Conservation (phyloP, 441 rosid genomes). For the Adansonia rubrostipa region DNA sequence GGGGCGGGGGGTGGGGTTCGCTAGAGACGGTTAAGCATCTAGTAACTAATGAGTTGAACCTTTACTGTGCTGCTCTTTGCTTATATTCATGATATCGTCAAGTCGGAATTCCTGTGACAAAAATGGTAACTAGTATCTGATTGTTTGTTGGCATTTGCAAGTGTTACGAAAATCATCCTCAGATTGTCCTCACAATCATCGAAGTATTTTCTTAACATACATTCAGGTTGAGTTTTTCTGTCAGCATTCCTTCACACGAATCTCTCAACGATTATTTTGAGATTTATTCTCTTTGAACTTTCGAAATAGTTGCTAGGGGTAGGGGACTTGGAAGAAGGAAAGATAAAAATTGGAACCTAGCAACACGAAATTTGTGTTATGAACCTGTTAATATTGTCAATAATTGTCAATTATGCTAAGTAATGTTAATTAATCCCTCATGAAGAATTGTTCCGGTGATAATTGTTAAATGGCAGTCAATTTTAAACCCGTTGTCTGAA, state of each 20-base stretch:
- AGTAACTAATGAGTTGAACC: not conserved
- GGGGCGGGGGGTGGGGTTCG: too few species aligned
- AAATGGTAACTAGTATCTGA: not conserved
- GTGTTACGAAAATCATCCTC: not conserved
- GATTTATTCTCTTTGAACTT: not conserved
- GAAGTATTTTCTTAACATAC: not conserved
- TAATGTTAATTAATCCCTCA: not conserved
- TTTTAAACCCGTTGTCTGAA: not conserved
- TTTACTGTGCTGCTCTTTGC: not conserved
- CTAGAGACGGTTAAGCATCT: not conserved
- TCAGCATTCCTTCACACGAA: not conserved
- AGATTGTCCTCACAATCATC: not conserved
- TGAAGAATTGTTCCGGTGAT: not conserved
- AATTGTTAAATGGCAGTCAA: not conserved
- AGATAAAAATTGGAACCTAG: not conserved
- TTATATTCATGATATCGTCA: not conserved
- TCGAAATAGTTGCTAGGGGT: not conserved
- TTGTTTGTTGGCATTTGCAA: not conserved
- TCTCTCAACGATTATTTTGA: not conserved
- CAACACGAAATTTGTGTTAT: not conserved
- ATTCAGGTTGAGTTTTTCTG: not conserved
- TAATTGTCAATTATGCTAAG: not conserved
- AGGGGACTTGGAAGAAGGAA: not conserved
- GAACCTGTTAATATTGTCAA: not conserved
- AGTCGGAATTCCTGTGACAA: not conserved